Base-by-base conservation (phyloP, 1,284 basidiomycete genomes). In the Trichosporon ovoides region DNA sequence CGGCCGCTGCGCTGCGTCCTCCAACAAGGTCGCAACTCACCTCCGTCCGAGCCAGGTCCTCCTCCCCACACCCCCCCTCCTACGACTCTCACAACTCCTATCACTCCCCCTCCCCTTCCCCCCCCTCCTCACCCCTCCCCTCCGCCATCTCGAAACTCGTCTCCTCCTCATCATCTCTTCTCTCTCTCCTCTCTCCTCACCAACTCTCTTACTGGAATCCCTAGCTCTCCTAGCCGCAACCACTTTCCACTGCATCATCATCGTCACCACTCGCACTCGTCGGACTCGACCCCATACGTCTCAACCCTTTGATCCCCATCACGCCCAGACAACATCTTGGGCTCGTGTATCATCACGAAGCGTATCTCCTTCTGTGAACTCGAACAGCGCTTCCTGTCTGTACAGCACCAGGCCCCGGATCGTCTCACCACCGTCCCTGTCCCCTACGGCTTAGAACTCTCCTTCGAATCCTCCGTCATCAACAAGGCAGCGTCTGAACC, bases 161-260 rank as follows among this genome's bases (percentile, higher is more conserved):
- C 43, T 28, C 43, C 24, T 12, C 49, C 16, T 50, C 49, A 24
- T 16, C n/a, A n/a, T n/a, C n/a, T n/a, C n/a, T n/a, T n/a, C n/a
- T n/a, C 19, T 31, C 49, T 35, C 49, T 50, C 49, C 31, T 50
- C 49, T 50, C 49, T 19, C 18, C n/a, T 19, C 33, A 34, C 24
- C 50, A 52, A 35, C 19, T 52, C 50, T 52, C 50, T 22, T 16
- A 51, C 49, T 35, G 18, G 34, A 50, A 31, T 54, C 34, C 43
- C 40, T 55, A n/a, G 16, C 36, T 19, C 18, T 46, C 18, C 46
- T 19, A 18, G 14, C 33, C 16, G 18, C 53, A 31, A 31, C 43
- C 43, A 48, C 43, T 48, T 48, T 18, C 24, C 43, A 14, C 43
- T 28, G 18, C 43, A 48, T 48, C 43, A 43, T 48, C 43, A 10